phyloP scores from a whole-genome alignment of 1,139 yeast genomes.

The Lodderomyces parapsilosis region DNA sequence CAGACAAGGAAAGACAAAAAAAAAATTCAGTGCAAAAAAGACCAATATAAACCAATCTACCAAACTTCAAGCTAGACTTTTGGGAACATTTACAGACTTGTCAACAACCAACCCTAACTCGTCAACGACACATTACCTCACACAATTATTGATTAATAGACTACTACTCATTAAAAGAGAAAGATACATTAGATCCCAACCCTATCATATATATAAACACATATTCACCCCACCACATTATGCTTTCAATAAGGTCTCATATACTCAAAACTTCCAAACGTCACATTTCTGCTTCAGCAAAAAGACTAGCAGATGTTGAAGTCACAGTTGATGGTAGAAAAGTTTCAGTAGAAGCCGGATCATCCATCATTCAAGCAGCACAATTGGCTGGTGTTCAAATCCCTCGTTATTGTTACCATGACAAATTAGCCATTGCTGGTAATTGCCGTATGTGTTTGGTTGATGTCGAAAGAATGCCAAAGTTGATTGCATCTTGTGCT shows the following conservation, averaged over 20 bases:
- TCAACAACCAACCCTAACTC: no score
- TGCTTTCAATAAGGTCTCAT: conserved; percentile 22
- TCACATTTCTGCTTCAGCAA: conserved; percentile 27
- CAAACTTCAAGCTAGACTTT: no score
- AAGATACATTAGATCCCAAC: no score
- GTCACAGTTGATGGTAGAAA: conserved; percentile 77
- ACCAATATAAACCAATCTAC: no score
- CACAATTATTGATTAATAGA: no score
- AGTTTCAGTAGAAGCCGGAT: conserved; percentile 80
- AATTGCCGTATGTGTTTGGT: conserved; percentile 94
- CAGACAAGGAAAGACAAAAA: background rate
- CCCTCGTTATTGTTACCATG: conserved; percentile 91
- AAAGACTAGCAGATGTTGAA: conserved; percentile 57
- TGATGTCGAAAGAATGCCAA: conserved; percentile 87
- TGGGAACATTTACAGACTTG: no score
- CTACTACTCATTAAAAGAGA: no score
- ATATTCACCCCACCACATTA: conserved; percentile 2
- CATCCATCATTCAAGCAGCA: conserved; percentile 88
- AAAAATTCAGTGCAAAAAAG: no score
- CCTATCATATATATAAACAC: background rate
- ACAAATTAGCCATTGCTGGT: conserved; percentile 89
- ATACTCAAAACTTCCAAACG: conserved; percentile 30
- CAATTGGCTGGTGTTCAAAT: conserved; percentile 87
- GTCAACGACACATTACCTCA: no score
- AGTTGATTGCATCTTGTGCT: conserved; percentile 88